Percentiles rank a stretch among this genome's conserved stretches.
These are phyloP conservation scores for Fragosphaeria purpurea DNA, from an alignment of 2,329 filamentous ascomycete species.

Conservation along the genomic window DNA sequence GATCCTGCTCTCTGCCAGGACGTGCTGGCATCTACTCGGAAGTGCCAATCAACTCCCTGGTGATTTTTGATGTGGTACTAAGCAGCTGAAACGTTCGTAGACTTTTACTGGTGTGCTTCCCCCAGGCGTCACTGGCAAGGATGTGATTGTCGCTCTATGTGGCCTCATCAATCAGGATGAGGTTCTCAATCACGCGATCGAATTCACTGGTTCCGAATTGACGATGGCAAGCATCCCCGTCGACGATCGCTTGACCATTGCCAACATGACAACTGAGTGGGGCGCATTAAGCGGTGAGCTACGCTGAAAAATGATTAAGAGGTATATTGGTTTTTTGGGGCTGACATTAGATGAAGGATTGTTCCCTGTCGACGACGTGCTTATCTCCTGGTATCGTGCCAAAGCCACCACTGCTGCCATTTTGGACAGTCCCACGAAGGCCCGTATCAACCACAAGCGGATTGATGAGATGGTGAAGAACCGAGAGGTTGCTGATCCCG, in stretches of 20 bases:
- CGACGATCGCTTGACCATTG: constrained; percentile 60
- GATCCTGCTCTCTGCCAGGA: neutral
- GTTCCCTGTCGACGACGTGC: constrained; percentile 69
- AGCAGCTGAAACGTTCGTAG: too few relatives aligned
- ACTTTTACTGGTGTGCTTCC: constrained; percentile 68
- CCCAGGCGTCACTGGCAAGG: constrained; percentile 78
- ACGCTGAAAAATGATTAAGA: too few relatives aligned
- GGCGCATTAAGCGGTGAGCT: constrained; percentile 43
- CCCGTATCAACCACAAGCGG: constrained; percentile 59
- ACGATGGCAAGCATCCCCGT: constrained; percentile 59
- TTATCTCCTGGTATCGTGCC: constrained; percentile 63
- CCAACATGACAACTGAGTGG: constrained; percentile 73
- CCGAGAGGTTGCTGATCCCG: constrained; percentile 59
- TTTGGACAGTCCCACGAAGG: constrained; percentile 33
- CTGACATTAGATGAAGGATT: constrained; percentile 44
- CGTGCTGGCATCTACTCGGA: constrained; percentile 28
- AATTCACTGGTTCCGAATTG: constrained; percentile 72
- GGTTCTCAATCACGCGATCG: constrained; percentile 82
- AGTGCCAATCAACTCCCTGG: constrained; percentile 45
- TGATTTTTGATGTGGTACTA: too few relatives aligned
- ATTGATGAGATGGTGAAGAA: constrained; percentile 64
- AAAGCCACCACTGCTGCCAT: constrained; percentile 68
- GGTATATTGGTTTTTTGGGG: constrained; percentile 17
- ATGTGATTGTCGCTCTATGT: constrained; percentile 84
- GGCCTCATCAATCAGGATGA: constrained; percentile 79